These are phyloP conservation scores for Hydrangea macrophylla DNA, from an alignment of 148 eudicot species.

Conservation along the genomic window DNA sequence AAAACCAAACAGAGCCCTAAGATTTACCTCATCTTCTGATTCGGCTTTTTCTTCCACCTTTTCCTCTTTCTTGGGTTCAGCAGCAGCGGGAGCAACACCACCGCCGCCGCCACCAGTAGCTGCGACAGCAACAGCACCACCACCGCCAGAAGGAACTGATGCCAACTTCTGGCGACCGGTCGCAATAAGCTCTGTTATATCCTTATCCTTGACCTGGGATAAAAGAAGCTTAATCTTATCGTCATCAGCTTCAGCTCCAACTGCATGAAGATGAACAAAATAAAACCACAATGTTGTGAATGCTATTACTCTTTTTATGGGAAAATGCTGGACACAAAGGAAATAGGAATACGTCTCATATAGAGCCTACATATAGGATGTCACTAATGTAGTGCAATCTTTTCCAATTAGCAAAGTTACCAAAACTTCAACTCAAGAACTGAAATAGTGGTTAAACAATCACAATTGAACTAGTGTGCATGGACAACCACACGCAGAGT, in stretches of 20 bases:
- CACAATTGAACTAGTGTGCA: too few species aligned
- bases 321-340: background rate
- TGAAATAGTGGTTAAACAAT: too few species aligned
- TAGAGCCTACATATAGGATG: background rate
- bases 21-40: conserved; percentile 40
- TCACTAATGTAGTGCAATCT: background rate
- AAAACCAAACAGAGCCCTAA: too few species aligned
- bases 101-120: conserved; percentile 27
- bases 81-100: conserved; percentile 46
- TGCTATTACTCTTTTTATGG: background rate
- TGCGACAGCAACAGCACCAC: conserved; percentile 36
- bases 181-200: conserved; percentile 56
- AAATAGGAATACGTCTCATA: background rate
- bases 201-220: conserved; percentile 48
- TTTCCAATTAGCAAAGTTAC: background rate
- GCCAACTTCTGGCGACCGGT: conserved; percentile 60
- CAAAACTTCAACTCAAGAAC: too few species aligned
- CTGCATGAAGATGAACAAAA: conserved; percentile 13
- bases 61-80: conserved; percentile 48
- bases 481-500: too few species aligned
- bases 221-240: conserved; percentile 41
- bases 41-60: conserved; percentile 57
- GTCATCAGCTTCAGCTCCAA: conserved; percentile 51
- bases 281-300: background rate
- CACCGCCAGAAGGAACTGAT: conserved; percentile 66